Percentiles rank a stretch among this genome's conserved stretches.
Conservation (phyloP, 2,329 filamentous ascomycete genomes). For the Colletotrichum endophyticum region DNA sequence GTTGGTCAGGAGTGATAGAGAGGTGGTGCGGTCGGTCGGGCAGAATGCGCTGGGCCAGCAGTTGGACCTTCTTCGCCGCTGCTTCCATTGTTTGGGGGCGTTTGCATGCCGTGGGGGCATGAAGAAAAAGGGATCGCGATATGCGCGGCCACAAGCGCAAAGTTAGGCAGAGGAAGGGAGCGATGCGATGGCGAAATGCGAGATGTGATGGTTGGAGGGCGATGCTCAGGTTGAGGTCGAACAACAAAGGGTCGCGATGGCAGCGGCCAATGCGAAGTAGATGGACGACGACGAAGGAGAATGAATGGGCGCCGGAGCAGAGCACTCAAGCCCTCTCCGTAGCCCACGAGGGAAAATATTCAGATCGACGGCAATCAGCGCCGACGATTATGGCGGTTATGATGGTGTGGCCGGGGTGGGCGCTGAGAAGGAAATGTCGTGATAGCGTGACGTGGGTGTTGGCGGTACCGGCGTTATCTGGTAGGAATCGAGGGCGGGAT, state of each 20-base stretch:
- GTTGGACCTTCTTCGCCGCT: conserved; percentile 61
- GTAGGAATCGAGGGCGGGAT: neutral
- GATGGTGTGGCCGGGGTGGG: neutral
- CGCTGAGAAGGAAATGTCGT: conserved; percentile 6
- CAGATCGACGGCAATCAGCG: conserved; percentile 3
- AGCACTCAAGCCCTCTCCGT: conserved; percentile 28
- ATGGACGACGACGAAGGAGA: neutral
- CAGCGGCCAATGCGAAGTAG: conserved; percentile 4
- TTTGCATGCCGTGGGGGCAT: conserved; percentile 24
- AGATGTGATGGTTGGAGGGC: conserved; percentile 3
- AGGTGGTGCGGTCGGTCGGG: conserved; percentile 60
- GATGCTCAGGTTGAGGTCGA: conserved; percentile 2
- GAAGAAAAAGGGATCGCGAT: conserved; percentile 3
- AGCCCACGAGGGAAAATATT: conserved; percentile 19
- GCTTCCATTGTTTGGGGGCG: conserved; percentile 59
- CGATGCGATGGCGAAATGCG: neutral
- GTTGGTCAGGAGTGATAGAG: conserved; percentile 51
- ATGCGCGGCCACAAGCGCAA: conserved; percentile 1
- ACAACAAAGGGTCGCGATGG: conserved; percentile 20
- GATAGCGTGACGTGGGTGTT: conserved; percentile 15
- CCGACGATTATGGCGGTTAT: neutral
- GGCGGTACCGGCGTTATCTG: conserved; percentile 6
- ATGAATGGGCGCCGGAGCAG: conserved; percentile 26
- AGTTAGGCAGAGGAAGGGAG: neutral
- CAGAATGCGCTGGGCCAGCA: conserved; percentile 56